Conservation (phyloP, 1,139 yeast species). For the Groenewaldozyma auringiensis region DNA sequence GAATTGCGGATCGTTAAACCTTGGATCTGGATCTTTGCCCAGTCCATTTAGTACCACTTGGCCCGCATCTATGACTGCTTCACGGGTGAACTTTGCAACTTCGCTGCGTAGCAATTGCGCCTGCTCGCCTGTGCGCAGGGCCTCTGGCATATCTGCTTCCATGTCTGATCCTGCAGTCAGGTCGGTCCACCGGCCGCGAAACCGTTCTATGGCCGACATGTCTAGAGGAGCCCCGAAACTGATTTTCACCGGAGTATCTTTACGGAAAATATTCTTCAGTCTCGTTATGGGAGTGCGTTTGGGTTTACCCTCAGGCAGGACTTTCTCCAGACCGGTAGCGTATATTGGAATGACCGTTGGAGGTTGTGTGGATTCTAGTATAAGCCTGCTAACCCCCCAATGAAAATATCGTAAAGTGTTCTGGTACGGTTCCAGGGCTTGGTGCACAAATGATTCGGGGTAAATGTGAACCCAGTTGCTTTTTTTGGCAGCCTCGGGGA, state of each 20-base stretch:
- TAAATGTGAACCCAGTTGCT: conserved; percentile 90
- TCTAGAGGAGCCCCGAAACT: conserved; percentile 66
- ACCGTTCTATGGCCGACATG: conserved; percentile 51
- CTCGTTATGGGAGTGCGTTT: conserved; percentile 5
- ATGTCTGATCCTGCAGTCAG: conserved; percentile 44
- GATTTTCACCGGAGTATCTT: conserved; percentile 39
- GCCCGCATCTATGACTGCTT: conserved; percentile 47
- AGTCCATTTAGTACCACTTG: conserved; percentile 39
- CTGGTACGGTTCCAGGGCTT: conserved; percentile 65
- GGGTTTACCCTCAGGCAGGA: conserved; percentile 64
- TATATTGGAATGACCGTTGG: conserved; percentile 91
- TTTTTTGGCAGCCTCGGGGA: conserved; percentile 26
- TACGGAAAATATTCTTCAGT: not conserved
- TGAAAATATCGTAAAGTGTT: conserved; percentile 90
- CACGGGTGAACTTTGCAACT: conserved; percentile 62
- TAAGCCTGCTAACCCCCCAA: conserved; percentile 87
- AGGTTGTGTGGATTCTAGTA: conserved; percentile 72
- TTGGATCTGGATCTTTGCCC: conserved; percentile 38
- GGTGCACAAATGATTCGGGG: conserved; percentile 93
- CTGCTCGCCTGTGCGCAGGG: conserved; percentile 52
- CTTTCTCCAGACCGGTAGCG: conserved; percentile 76
- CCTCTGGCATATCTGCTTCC: conserved; percentile 26
- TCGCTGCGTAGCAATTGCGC: conserved; percentile 60
- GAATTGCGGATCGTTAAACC: conserved; percentile 59
- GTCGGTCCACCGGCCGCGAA: conserved; percentile 59